Conservation (phyloP, 768 basidiomycete genomes). For the Boletales sp. region DNA sequence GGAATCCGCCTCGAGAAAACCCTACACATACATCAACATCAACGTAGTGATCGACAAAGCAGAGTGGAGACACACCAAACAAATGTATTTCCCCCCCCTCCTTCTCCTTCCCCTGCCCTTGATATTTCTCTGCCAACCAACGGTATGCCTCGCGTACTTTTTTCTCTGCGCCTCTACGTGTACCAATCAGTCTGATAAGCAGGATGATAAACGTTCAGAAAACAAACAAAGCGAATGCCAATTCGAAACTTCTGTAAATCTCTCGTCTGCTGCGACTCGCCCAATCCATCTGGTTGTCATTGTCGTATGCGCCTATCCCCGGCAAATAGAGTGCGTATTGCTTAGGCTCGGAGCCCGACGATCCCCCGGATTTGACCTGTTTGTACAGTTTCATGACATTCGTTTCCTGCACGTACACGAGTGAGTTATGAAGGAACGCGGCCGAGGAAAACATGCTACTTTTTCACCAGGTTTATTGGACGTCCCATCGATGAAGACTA, state of each 20-base stretch:
- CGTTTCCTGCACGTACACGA: constrained; percentile 23
- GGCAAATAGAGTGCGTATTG: constrained; percentile 34
- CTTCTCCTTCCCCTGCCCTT: no score
- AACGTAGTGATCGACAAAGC: no score
- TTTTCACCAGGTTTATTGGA: constrained; percentile 23
- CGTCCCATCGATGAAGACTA: constrained; percentile 20
- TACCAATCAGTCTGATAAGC: no score
- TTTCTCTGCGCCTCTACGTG: not conserved
- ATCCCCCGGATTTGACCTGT: constrained; percentile 19
- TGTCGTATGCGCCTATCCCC: constrained; percentile 32
- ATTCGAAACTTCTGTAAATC: not conserved
- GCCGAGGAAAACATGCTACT: constrained; percentile 32
- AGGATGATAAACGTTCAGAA: no score
- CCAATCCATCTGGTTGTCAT: not conserved
- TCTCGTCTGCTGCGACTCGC: not conserved
- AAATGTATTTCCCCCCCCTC: constrained; percentile 30
- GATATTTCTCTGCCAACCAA: not conserved
- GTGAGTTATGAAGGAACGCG: not conserved
- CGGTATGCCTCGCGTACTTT: constrained; percentile 3
- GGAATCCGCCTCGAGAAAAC: constrained; percentile 39
- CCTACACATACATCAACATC: constrained; percentile 15
- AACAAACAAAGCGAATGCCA: constrained; percentile 2
- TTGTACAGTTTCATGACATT: constrained; percentile 32
- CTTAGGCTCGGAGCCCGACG: not conserved
- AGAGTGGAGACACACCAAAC: constrained; percentile 25